These are phyloP conservation scores for Eimeria tenella DNA, from an alignment of 169 alveolate species.

Conservation along the genomic window DNA sequence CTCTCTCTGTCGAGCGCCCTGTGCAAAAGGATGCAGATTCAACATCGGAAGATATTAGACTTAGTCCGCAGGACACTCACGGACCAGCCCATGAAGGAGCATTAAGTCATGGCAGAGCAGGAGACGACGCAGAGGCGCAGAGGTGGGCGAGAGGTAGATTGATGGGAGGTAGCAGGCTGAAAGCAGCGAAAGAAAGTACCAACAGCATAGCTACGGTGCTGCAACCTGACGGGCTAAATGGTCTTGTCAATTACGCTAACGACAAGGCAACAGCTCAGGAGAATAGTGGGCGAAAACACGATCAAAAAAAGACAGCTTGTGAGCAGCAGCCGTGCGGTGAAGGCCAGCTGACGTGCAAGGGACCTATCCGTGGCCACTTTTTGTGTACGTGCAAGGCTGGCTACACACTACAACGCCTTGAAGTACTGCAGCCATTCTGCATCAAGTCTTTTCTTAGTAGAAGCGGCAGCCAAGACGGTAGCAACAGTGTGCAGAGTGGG, in stretches of 20 bases:
- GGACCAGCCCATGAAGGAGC: neutral
- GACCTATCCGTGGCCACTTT: neutral
- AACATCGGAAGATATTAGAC: too few relatives aligned
- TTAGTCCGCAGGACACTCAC: too few relatives aligned
- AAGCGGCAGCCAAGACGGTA: slow-evolving; percentile 8
- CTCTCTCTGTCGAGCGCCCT: too few relatives aligned
- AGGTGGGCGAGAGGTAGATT: too few relatives aligned
- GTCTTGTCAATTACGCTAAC: too few relatives aligned
- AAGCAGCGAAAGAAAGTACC: too few relatives aligned
- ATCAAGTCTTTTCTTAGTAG: neutral
- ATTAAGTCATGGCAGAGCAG: neutral
- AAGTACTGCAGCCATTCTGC: neutral
- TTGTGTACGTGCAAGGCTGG: neutral
- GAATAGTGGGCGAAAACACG: too few relatives aligned
- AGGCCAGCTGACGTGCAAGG: slow-evolving; percentile 22
- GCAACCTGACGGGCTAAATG: too few relatives aligned
- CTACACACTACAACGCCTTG: neutral
- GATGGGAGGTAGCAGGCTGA: too few relatives aligned
- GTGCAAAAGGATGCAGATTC: too few relatives aligned
- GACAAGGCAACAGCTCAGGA: too few relatives aligned
- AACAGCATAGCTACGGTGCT: too few relatives aligned
- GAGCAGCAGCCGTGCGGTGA: neutral
- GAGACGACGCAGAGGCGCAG: neutral
- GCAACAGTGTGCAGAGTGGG: neutral
- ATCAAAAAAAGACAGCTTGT: neutral